Conservation (phyloP, 768 basidiomycete species). For the Naganishia vaughanmartiniae region DNA sequence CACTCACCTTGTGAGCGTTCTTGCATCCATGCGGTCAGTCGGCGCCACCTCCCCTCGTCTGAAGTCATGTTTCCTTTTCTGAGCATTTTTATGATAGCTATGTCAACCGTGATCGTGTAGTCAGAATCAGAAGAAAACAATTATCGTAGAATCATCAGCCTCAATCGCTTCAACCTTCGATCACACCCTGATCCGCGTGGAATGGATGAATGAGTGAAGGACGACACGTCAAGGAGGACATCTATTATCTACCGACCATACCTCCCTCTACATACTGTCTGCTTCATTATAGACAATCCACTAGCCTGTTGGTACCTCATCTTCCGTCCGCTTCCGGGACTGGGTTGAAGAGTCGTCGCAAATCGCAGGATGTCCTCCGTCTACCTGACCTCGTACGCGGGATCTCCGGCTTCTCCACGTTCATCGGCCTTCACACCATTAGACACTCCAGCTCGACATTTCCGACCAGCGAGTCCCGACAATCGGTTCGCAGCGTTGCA, state of each 20-base stretch:
- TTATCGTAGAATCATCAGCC: neutral
- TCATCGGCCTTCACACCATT: neutral
- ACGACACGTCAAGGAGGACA: conserved; percentile 13
- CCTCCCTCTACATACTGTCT: neutral
- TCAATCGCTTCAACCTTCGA: conserved; percentile 2
- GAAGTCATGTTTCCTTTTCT: neutral
- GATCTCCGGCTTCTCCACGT: conserved; percentile 7
- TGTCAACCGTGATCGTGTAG: neutral
- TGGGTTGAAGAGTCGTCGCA: neutral
- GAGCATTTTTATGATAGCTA: neutral
- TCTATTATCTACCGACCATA: too few species aligned
- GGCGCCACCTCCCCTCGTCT: conserved; percentile 8
- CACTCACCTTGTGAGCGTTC: conserved; percentile 26
- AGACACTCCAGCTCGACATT: neutral
- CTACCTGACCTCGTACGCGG: conserved; percentile 15
- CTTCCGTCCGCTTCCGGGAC: neutral
- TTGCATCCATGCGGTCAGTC: conserved; percentile 53
- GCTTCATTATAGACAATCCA: neutral
- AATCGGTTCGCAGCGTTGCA: neutral
- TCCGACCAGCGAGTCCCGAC: neutral
- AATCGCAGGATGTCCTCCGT: conserved; percentile 14
- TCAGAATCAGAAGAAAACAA: neutral
- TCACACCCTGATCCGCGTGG: conserved; percentile 3
- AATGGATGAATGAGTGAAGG: neutral
- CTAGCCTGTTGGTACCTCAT: neutral